phyloP scores from a whole-genome alignment of 305 asterid species.

The Stenogyne calaminthoides region DNA sequence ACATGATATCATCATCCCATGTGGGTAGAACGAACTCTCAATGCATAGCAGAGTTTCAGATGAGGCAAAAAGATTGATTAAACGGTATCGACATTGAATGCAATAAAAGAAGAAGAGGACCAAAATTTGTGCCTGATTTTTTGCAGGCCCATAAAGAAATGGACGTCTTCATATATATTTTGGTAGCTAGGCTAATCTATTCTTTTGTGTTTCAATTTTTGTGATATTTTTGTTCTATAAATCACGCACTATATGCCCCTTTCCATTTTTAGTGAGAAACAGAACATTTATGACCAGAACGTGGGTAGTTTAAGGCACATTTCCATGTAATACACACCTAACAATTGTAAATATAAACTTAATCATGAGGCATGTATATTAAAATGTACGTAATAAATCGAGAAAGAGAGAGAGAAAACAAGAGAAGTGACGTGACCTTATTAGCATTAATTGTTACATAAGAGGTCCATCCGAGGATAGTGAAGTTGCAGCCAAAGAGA shows the following conservation, averaged over 20 bases:
- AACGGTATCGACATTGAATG: conserved; percentile 59
- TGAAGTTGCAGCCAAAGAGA: conserved; percentile 36
- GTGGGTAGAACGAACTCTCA: conserved; percentile 34
- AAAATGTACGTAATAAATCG: not conserved
- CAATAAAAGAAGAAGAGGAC: conserved; percentile 35
- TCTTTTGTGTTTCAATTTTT: conserved; percentile 31
- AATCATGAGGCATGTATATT: too few species aligned
- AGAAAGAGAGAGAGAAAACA: not conserved
- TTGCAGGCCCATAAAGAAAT: conserved; percentile 57
- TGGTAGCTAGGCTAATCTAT: conserved; percentile 11
- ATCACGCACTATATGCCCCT: conserved; percentile 29
- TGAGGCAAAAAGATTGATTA: conserved; percentile 51
- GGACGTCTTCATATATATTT: conserved; percentile 32
- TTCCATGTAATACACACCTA: conserved; percentile 25
- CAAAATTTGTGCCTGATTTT: conserved; percentile 57
- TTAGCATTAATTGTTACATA: conserved; percentile 29
- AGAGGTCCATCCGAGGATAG: conserved; percentile 39
- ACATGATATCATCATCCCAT: conserved; percentile 30
- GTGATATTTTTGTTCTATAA: conserved; percentile 10
- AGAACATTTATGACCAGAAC: conserved; percentile 23
- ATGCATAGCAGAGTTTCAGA: conserved; percentile 9
- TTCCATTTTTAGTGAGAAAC: conserved; percentile 22
- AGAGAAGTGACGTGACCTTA: conserved; percentile 14
- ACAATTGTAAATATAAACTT: not conserved
- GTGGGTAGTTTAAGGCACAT: conserved; percentile 25